Evolutionary conservation across 106 monocot species (phyloP), one percentile per base, ranked within the genome.

Genomic region (Chionographis japonica): DNA sequence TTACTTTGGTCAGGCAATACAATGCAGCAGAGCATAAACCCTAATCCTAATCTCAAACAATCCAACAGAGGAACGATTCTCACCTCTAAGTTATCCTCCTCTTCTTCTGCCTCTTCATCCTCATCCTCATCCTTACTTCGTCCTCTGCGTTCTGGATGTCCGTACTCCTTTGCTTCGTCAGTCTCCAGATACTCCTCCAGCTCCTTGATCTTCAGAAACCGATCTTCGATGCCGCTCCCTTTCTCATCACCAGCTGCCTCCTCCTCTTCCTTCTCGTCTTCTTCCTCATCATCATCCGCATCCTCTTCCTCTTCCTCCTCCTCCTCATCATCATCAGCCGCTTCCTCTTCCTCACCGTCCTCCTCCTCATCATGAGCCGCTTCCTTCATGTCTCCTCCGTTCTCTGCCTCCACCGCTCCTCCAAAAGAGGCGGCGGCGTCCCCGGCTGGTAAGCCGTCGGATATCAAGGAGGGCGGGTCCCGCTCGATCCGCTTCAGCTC

Each of bases 111-210:
- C 5, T 67, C 77, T 17, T 14, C 38, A 4, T 77, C 75, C 38
- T 68, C 78, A 14, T 80, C 77, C 17, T 64, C 76, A 0, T 77
- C 72, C 68, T 72, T 15, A 43, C 40, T 43, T 62, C 61, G 72
- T 82, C 42, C 37, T 70, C 10, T 49, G 10, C 46, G 56, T 51
- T 58, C 17, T 35, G 19, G 51, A n/a, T 10, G 4, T 10, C 80
- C 85, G 56, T 79, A 92, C 64, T 85, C 87, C 72, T 75, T 70
- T 11, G 65, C 87, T 68, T 92, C 91, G n/a, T 74, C 87, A 37
- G 74, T 65, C 69, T 73, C 72, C 61, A 87, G 61, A 58, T 76
- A 92, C 53, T 82, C 75, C 74, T 79, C 81, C 69, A 92, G 46
- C 36, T 88, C 91, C 8, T 88, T 72, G 8, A 82, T 80, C 71